Base-by-base conservation (phyloP, 768 basidiomycete genomes). In the Leccinum variicolor region DNA sequence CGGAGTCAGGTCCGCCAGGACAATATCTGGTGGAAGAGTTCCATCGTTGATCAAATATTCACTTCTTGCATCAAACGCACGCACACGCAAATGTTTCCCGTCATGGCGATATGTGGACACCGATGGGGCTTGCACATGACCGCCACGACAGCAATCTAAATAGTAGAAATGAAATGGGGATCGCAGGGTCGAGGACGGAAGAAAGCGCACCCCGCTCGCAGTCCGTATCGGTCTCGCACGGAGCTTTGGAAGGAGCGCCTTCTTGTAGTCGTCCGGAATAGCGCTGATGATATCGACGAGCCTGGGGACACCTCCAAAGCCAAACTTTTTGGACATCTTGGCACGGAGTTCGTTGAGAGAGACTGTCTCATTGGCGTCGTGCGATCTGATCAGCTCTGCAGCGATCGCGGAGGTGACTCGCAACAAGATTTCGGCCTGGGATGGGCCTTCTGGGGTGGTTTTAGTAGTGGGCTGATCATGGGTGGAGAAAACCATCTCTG, bases 61-160 rank as follows among this genome's bases (percentile, higher is more conserved):
- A 50, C 4, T 13, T 26, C 1, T 33, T 14, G 17, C 41, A 43
- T 23, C 39, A 1, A 41, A 8, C 26, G 34, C 25, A 76, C 89
- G 62, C 73, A 96, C 88, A 99, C 97, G 75, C 97, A 99, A 56
- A 99, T 98, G 67, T 99, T 99, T 28, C 97, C 97, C 0, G 97
- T 99, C 93, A 99, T 97, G 8, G 97, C 97, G 55, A 99, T 98
- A 76, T 99, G 97, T 4, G 97, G 97, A 79, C 97, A 99, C 54
- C 97, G 84, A 79, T 99, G 97, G 2, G 97, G 97, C 69, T 98
- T 99, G 78, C 94, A 96, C 97, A 99, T 99, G n/a, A 99, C 96
- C 9, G 97, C 97, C 14, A 99, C 97, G 23, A 98, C 96, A 15
- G 96, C 97, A 57, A 98, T 95, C 94, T 96, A 59, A 21, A 29